Conservation (phyloP, 1,139 yeast genomes). For the Nakaseomyces bracarensis region DNA sequence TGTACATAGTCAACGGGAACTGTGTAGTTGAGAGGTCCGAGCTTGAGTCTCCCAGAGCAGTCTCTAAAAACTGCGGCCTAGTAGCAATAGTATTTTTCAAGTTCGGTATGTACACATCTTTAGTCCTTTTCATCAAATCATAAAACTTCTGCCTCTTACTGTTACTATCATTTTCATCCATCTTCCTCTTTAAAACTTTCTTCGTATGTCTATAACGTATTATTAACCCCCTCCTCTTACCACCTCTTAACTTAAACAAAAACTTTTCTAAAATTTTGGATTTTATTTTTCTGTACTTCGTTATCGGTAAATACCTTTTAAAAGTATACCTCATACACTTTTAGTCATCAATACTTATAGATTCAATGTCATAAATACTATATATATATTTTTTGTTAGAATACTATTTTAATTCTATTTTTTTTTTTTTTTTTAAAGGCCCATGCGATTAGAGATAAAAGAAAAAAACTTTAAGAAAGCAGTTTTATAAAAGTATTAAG, state of each 20-base stretch:
- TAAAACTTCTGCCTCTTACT: slow-evolving; percentile 30
- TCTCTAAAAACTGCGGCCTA: slow-evolving; percentile 42
- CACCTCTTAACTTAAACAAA: background rate
- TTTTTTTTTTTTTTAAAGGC: too few species aligned
- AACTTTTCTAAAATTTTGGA: background rate
- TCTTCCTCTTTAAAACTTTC: slow-evolving; percentile 4
- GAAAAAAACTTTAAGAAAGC: too few species aligned
- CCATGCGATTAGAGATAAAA: too few species aligned
- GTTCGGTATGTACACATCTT: slow-evolving; percentile 50
- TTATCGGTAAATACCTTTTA: too few species aligned
- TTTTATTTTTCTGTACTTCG: too few species aligned
- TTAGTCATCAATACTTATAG: too few species aligned
- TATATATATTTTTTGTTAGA: too few species aligned
- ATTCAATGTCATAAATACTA: too few species aligned
- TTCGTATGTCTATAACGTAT: background rate
- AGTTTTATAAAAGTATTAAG: too few species aligned
- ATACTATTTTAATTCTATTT: too few species aligned
- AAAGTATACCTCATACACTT: too few species aligned
- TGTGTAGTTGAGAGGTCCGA: slow-evolving; percentile 11
- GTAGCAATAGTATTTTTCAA: slow-evolving; percentile 42
- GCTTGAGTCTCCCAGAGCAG: slow-evolving; percentile 19
- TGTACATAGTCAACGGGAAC: slow-evolving; percentile 30
- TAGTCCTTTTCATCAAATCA: slow-evolving; percentile 48
- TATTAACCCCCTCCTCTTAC: slow-evolving; percentile 1
- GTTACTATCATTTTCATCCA: slow-evolving; percentile 5